These are phyloP conservation scores for Dacryopinax spathularia DNA, from an alignment of 768 basidiomycete species.

Conservation along the genomic window DNA sequence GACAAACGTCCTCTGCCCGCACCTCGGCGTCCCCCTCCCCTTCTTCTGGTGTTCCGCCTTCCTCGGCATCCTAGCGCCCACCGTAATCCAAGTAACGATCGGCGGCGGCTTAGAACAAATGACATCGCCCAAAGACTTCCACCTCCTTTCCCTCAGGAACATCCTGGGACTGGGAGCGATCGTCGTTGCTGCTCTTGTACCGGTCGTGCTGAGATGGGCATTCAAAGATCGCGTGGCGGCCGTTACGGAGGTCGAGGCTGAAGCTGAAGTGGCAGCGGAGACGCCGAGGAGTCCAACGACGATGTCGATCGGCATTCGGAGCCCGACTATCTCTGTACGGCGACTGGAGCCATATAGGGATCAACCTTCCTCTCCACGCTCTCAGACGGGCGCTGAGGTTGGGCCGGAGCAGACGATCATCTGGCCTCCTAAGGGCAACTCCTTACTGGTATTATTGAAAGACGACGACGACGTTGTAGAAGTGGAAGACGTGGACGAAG, in stretches of 20 bases:
- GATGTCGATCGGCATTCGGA: neutral
- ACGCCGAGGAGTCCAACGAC: neutral
- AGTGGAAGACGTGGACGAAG: neutral
- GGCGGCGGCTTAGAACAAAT: conserved; percentile 83
- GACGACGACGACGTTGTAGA: neutral
- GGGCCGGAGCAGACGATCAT: neutral
- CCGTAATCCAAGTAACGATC: conserved; percentile 90
- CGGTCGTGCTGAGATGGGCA: conserved; percentile 75
- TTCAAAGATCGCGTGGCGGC: conserved; percentile 49
- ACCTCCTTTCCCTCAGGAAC: conserved; percentile 84
- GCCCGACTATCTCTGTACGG: neutral
- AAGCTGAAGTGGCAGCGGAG: conserved; percentile 22
- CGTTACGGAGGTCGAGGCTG: conserved; percentile 23
- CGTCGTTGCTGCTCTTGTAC: conserved; percentile 83
- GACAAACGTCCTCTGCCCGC: conserved; percentile 81
- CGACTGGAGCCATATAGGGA: neutral
- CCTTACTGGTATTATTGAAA: neutral
- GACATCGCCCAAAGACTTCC: conserved; percentile 87
- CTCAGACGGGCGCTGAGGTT: too few relatives aligned
- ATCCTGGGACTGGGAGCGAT: conserved; percentile 73
- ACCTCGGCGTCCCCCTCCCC: conserved; percentile 71
- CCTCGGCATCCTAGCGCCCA: conserved; percentile 79
- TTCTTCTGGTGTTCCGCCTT: conserved; percentile 86
- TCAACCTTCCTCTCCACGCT: neutral
- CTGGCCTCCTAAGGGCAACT: conserved; percentile 2